Base-by-base conservation (phyloP, 345 rosid species). In the Citrus maxima region DNA sequence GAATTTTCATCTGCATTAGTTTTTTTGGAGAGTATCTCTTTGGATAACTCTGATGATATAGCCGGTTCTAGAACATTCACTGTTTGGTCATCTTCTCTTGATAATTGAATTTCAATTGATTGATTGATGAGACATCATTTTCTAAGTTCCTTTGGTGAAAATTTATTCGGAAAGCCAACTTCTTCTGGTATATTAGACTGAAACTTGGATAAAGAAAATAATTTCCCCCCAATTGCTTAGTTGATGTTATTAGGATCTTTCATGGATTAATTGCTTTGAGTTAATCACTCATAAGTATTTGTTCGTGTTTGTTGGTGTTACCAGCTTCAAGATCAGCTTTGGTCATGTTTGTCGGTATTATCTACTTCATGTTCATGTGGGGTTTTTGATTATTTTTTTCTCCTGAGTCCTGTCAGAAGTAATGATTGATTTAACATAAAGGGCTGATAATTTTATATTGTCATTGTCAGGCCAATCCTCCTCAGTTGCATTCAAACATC, bases 401-500 rank as follows among this genome's bases (percentile, higher is more conserved):
- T 46, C 18, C 51, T 3, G 51, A 46, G 73, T 77, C 69, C 63
- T 25, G 28, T 34, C 38, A 22, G 63, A 51, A 21, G 16, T 62
- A 67, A 22, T 55, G 32, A 69, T 79, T 35, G 55, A 70, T 51
- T 73, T 51, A 14, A 60, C 67, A 14, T 79, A 65, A 76, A 75
- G 55, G 59, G 42, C 73, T 55, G 66, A 42, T 62, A 46, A 32
- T 76, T 76, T 70, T 70, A 30, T 55, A 54, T 42, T 80, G 55
- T 76, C 4, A 77, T 79, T 63, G 70, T 70, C 90, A 93, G 96
- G 91, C 87, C 70, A 89, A 88, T 86, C 88, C 90, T 80, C 85
- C 84, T 28, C 88, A 86, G 79, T 77, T 93, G 87, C 95, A 89
- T 76, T 91, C 90, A 70, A 87, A 84, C 77, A 89, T 89, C 77